These are phyloP conservation scores for Fusarium cyanostomum DNA, from an alignment of 2,329 filamentous ascomycete species.

Conservation along the genomic window DNA sequence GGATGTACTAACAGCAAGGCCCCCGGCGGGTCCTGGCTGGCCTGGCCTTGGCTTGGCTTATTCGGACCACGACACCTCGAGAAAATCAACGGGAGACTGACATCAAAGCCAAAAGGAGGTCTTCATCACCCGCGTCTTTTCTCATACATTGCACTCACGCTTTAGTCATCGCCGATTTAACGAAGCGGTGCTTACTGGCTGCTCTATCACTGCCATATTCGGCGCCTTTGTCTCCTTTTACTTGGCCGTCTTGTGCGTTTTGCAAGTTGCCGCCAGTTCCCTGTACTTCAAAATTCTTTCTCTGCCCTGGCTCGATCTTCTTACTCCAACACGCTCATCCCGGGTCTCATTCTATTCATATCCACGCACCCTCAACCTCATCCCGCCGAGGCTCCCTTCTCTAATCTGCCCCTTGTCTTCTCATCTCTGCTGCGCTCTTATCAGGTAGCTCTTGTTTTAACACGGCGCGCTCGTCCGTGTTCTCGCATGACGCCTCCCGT, in stretches of 20 bases:
- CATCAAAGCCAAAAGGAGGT: slow-evolving; percentile 48
- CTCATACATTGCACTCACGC: slow-evolving; percentile 29
- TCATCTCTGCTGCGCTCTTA: slow-evolving; percentile 15
- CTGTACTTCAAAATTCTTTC: slow-evolving; percentile 47
- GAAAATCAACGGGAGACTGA: slow-evolving; percentile 49
- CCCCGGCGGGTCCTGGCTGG: slow-evolving; percentile 27
- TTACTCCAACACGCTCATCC: slow-evolving; percentile 46
- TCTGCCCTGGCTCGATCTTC: slow-evolving; percentile 41
- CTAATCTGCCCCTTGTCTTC: slow-evolving; percentile 11
- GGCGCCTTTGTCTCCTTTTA: slow-evolving; percentile 25
- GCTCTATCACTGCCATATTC: slow-evolving; percentile 6
- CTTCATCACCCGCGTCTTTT: slow-evolving; percentile 38
- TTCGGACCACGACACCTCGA: slow-evolving; percentile 54
- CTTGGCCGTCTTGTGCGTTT: slow-evolving; percentile 20
- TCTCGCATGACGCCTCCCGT: slow-evolving; percentile 42
- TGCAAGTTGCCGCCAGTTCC: slow-evolving; percentile 40
- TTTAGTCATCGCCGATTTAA: slow-evolving; percentile 6
- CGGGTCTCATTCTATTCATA: slow-evolving; percentile 33
- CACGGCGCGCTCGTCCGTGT: slow-evolving; percentile 30
- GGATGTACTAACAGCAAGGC: slow-evolving; percentile 35
- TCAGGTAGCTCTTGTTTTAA: slow-evolving; percentile 21
- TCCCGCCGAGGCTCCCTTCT: slow-evolving; percentile 25
- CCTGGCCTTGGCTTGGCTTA: slow-evolving; percentile 45
- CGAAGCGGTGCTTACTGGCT: slow-evolving; percentile 1
- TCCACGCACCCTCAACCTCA: slow-evolving; percentile 34